Percentiles rank a stretch among this genome's conserved stretches.
Conservation (phyloP, 208 protist species). For the Trichomonas vaginalis region DNA sequence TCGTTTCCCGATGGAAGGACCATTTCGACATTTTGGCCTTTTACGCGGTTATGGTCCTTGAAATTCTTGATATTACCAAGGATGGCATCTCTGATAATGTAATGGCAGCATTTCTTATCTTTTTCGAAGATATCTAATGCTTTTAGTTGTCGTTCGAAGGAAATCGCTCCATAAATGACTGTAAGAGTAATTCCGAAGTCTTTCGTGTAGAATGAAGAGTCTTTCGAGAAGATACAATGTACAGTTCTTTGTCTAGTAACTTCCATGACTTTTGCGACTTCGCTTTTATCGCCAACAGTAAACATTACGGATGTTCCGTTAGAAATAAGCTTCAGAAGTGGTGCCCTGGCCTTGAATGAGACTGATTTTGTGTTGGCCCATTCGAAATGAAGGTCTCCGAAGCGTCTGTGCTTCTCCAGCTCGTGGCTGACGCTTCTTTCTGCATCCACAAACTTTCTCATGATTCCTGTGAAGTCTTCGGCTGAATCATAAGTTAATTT, state of each 20-base stretch:
- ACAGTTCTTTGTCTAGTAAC: neutral
- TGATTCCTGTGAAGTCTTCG: neutral
- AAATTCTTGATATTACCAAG: neutral
- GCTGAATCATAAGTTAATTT: neutral
- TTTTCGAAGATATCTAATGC: neutral
- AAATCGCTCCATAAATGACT: neutral
- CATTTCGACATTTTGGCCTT: neutral
- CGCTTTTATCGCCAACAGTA: neutral
- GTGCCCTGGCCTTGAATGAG: neutral
- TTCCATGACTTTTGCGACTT: neutral
- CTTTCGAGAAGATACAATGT: neutral
- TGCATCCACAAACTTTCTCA: neutral
- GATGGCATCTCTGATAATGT: neutral
- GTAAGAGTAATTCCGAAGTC: neutral
- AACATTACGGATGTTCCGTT: neutral
- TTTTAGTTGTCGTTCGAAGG: neutral
- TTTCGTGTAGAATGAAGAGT: neutral
- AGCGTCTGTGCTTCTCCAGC: neutral
- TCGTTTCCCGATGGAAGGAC: neutral
- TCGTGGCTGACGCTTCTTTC: neutral
- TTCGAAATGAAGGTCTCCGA: neutral
- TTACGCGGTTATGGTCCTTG: neutral
- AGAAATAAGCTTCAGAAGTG: neutral
- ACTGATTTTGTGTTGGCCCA: neutral
- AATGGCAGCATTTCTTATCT: neutral